Base-by-base conservation (phyloP, 2,329 filamentous ascomycete species). In the Penicillium capsulatum region DNA sequence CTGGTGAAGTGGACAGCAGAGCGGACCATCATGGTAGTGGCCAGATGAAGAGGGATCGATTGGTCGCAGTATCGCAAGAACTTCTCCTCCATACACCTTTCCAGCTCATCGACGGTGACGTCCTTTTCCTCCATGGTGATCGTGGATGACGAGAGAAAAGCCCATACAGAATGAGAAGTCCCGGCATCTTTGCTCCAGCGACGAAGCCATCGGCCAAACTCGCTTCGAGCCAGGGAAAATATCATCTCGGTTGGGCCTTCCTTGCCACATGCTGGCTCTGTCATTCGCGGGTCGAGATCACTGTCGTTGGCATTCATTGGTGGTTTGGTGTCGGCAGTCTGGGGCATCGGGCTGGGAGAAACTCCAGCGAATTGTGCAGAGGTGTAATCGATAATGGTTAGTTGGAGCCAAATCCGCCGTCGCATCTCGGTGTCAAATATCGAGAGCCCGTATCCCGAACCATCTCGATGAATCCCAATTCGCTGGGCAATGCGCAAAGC, bases 391-490 rank as follows among this genome's bases (percentile, higher is more conserved):
- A 62, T 27, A 17, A 58, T 40, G 4, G 53, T 30, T 2, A 63
- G 33, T 34, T 55, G 55, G 41, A 57, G 53, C 59, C 59, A 62
- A 14, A 61, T 38, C 4, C 58, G 51, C 15, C 58, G 52, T 14
- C 59, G 56, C 41, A 60, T 59, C 27, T 75, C 70, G 3, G 65
- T 64, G 16, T 75, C 70, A 35, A 73, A 74, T 15, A 66, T 51
- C 10, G 65, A 63, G 8, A 76, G 55, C 2, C 68, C 68, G n/a
- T 73, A 61, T 4, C 51, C 53, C 13, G 64, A 62, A 0, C 69
- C 69, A 51, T 77, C 74, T 11, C 70, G 61, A 45, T 76, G 72
- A 6, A 76, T 55, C 2, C 73, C 72, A 24, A 73, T 68, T 5
- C 69, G 63, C 45, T 74, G 70, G 4, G 63, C 71, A 10, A 75